Evolutionary conservation across 257 asterid species (phyloP), one percentile per base, ranked within the genome.

Genomic region (Nicotiana obtusifolia): DNA sequence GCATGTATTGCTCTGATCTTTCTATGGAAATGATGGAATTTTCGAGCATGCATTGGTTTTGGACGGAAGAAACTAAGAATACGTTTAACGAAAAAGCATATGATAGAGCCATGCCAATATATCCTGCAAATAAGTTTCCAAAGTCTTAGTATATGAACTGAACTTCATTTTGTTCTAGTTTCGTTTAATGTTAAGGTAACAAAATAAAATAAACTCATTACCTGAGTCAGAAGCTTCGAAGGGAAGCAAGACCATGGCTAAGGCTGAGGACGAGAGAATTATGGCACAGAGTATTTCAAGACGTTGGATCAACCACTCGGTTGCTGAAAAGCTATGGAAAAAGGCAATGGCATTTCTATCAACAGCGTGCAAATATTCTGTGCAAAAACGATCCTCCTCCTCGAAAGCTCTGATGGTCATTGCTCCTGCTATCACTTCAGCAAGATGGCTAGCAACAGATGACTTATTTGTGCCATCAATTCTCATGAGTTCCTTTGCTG

Each of bases 351-450:
- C 83, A 49, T 82, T 78, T 44, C 61, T 83, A 76, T 87, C 89
- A n/a, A 87, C 52, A 77, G 84, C 83, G n/a, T 82, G 59, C 28
- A 84, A 41, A 53, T 83, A 66, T 64, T 80, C 82, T 31, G 76
- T 31, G 52, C 81, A 85, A 81, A 87, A 87, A 22, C 84, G 83
- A 10, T 85, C 84, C 78, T 87, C 88, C 80, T 87, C 86, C 56
- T 71, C 76, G 54, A 87, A 87, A 60, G 88, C 90, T 76, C 89
- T 67, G 35, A 87, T 85, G 49, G 89, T 83, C 82, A 82, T 77
- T 30, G 85, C 89, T 77, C 90, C 90, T 4, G 86, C 86, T 22
- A 87, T 83, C 9, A 87, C 83, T 76, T 87, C 90, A 17, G 89
- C 81, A 1, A 87, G 87, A 82, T 81, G 73, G 80, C 87, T 85